Evolutionary conservation across 208 protist species (phyloP), one percentile per base, ranked within the genome.

Genomic region (Tritrichomonas foetus): DNA sequence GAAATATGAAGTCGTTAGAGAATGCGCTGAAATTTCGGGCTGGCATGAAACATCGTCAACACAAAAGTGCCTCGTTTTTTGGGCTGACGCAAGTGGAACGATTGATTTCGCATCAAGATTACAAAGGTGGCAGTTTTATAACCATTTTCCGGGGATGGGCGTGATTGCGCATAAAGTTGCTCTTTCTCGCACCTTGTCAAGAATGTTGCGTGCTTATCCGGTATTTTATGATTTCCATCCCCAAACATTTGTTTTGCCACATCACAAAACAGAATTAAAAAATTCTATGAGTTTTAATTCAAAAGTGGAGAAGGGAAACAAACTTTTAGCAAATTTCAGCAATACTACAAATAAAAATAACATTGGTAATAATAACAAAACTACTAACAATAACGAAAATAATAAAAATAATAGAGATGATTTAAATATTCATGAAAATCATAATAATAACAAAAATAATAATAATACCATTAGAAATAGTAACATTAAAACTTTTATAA

Each of bases 171-270:
- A 75, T 75, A 75, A 75, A 75, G 69, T 75, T 16, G 69, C 36
- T 20, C 69, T 75, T n/a, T 27, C 69, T 8, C 36, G 44, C 36
- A 75, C 36, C 41, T 75, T 47, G 11, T 27, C 36, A 47, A 75
- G 44, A 41, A 75, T 89, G 74, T 69, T 66, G 11, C 66, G 66
- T 61, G 25, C n/a, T 5, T 64, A 39, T 61, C 93, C 93, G 64
- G 93, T 92, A 27, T 22, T 93, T 36, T 82, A 82, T 49, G 36
- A 33, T 53, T 94, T 64, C 44, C 61, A 93, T 72, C 61, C 41
- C 3, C 61, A 33, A 44, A 75, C 33, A 47, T 75, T 75, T 16
- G 44, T 75, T 36, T n/a, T 75, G 1, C 69, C 69, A 44, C 36
- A 36, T 20, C 33, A 75, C 13, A 3, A 27, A 75, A 75, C 36